Conservation (phyloP, 2,329 filamentous ascomycete genomes). For the Stagonosporopsis vannaccii region DNA sequence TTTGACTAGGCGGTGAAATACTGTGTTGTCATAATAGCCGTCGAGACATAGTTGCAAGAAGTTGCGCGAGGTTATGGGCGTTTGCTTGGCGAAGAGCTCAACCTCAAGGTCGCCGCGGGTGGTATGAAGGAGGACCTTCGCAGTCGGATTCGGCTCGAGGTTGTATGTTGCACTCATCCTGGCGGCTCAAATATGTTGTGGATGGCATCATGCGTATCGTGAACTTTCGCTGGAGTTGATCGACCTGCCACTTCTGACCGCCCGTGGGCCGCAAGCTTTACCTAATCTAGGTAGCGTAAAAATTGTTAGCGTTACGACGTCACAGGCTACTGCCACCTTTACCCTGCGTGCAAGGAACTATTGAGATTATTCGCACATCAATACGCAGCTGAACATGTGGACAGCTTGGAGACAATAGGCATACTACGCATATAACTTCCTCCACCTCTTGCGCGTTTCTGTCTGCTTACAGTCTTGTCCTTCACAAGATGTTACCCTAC, state of each 20-base stretch:
- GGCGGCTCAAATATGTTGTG: conserved; percentile 4
- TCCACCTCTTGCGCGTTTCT: neutral
- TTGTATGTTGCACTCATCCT: conserved; percentile 90
- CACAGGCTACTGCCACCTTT: conserved; percentile 20
- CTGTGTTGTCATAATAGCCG: conserved; percentile 91
- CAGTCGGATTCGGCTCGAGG: conserved; percentile 92
- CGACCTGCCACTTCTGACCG: conserved; percentile 12
- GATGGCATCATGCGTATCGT: conserved; percentile 5
- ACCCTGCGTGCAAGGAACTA: conserved; percentile 14
- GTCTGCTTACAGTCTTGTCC: neutral
- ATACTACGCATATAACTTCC: neutral
- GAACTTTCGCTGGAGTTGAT: conserved; percentile 15
- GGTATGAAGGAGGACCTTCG: conserved; percentile 88
- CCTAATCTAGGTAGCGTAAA: neutral
- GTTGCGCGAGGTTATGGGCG: conserved; percentile 88
- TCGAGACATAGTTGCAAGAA: conserved; percentile 95
- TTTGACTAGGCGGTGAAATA: conserved; percentile 92
- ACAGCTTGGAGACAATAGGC: conserved; percentile 21
- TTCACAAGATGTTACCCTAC: conserved; percentile 65
- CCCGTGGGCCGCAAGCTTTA: neutral
- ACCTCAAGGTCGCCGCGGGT: conserved; percentile 87
- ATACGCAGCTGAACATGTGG: conserved; percentile 22
- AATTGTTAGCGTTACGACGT: conserved; percentile 27
- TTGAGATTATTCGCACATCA: conserved; percentile 11
- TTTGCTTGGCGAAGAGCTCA: conserved; percentile 94